These are phyloP conservation scores for Rhytidiadelphus loreus DNA, from an alignment of 225 moss, liverwort and hornwort species.

Conservation along the genomic window DNA sequence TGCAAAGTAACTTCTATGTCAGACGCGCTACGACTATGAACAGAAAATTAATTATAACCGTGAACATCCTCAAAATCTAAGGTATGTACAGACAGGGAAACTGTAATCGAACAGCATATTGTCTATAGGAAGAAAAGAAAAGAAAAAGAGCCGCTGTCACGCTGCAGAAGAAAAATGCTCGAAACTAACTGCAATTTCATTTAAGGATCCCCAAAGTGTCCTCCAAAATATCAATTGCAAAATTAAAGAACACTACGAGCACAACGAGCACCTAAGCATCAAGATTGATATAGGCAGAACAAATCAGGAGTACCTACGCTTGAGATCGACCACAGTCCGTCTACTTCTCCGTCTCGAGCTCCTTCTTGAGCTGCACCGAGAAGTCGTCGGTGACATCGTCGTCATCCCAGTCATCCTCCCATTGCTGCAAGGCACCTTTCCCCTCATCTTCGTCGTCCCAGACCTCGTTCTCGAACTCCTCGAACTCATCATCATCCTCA, in stretches of 20 bases:
- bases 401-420: constrained; percentile 99
- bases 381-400: constrained; percentile 91
- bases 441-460: constrained; percentile 83
- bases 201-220: not conserved
- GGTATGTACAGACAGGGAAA: not conserved
- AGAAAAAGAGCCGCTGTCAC: not conserved
- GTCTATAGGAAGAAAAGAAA: not conserved
- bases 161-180: not conserved
- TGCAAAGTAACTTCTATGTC: not conserved
- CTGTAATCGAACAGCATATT: not conserved
- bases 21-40: not conserved
- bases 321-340: not conserved
- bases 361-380: constrained; percentile 73
- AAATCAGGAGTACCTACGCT: not conserved
- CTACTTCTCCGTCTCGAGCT: constrained; percentile 48
- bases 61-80: not conserved
- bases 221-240: not conserved
- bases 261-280: not conserved
- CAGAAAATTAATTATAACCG: not conserved
- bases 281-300: not conserved
- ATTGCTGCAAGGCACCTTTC: constrained; percentile 67
- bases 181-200: not conserved
- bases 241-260: not conserved
- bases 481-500: constrained; percentile 88
- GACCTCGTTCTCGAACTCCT: constrained; percentile 77